A percentile compares a stretch with the other conserved stretches of the same genome.
These are phyloP conservation scores for Capsicum baccatum DNA, from an alignment of 257 asterid species.

Conservation along the genomic window DNA sequence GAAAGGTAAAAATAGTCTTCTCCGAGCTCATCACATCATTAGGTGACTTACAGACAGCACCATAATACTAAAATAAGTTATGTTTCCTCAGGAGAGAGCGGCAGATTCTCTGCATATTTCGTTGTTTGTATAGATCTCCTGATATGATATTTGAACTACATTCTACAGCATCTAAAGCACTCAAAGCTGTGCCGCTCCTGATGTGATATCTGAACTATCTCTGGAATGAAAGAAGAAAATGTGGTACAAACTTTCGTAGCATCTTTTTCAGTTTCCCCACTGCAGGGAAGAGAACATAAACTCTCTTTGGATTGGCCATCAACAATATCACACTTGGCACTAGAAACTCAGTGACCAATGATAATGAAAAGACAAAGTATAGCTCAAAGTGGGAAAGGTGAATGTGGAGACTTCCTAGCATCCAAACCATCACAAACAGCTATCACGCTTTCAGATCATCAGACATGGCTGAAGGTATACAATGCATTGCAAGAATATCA, in stretches of 20 bases:
- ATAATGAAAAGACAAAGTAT: background rate
- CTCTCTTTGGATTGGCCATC: background rate
- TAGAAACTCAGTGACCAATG: constrained; percentile 2
- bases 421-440: constrained; percentile 5
- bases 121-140: constrained; percentile 12
- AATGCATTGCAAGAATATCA: constrained; percentile 40
- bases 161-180: background rate
- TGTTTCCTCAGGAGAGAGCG: background rate
- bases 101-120: constrained; percentile 6
- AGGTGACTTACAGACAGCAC: background rate
- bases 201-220: background rate
- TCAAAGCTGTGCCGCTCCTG: background rate
- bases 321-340: background rate
- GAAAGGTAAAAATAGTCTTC: background rate
- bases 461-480: constrained; percentile 45
- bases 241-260: background rate
- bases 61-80: background rate
- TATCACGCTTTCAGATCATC: constrained; percentile 40
- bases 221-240: background rate
- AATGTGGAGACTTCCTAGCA: constrained; percentile 8
- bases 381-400: constrained; percentile 18
- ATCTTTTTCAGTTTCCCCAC: constrained; percentile 5
- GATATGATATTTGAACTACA: background rate
- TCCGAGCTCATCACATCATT: background rate
- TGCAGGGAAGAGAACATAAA: background rate